Base-by-base conservation (phyloP, 371 early-diverging fungal genomes). In the Cokeromyces recurvatus region DNA sequence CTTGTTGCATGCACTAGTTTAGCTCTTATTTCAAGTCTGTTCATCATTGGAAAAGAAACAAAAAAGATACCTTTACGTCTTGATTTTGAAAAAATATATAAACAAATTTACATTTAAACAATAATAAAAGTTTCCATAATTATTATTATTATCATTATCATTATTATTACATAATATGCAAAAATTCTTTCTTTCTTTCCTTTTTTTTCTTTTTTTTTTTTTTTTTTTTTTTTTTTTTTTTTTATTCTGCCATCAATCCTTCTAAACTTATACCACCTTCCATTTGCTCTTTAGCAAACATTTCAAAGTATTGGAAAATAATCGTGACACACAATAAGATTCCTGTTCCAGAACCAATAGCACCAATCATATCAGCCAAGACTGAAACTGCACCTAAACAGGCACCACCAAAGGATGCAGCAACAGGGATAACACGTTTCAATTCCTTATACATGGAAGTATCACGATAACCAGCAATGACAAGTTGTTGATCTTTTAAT, bases 231-330 rank as follows among this genome's bases (percentile, higher is more conserved):
- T n/a, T n/a, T n/a, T n/a, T n/a, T n/a, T n/a, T n/a, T n/a, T n/a
- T n/a, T 19, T 15, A 34, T 44, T 34, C 10, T 9, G 32, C 53
- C 62, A 74, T 59, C 73, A 79, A 67, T 11, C 62, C 65, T 32
- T 73, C 76, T 37, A 77, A 39, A 35, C 72, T 80, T 23, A 48
- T 29, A 22, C 48, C 63, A 53, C 72, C 70, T 59, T 92, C 94
- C 51, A 82, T 74, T 64, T 90, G 92, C 64, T 95, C 97, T 80
- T 94, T 95, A 64, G 91, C 92, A 77, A 97, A 97, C 79, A 95
- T 92, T 75, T 97, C 96, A 82, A 95, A 96, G 84, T 95, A 97
- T 77, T 99, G 98, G 84, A 97, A 98, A 68, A 99, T 98, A 57
- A 99, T 99, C 36, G 99, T 99, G 34, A 99, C 99, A 50, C 99